Percentiles rank a stretch among this genome's conserved stretches.
These are phyloP conservation scores for Entamoeba nuttalli DNA, from an alignment of 208 protist genomes.

Conservation along the genomic window DNA sequence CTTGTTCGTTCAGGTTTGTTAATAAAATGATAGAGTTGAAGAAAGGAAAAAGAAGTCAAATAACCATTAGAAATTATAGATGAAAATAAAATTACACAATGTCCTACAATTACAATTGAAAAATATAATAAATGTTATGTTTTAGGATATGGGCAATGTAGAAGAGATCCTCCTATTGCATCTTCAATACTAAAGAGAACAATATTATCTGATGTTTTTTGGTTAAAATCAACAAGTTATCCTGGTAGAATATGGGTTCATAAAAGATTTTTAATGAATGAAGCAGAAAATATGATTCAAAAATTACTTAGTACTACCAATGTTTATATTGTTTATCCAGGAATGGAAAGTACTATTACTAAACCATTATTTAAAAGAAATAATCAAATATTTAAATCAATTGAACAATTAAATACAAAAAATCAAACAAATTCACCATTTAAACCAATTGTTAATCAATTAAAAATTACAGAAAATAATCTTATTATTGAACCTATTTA, in stretches of 20 bases:
- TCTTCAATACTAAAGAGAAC: neutral
- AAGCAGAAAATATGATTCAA: neutral
- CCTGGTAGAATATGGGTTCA: neutral
- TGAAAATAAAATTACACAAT: neutral
- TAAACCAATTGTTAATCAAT: neutral
- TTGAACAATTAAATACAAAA: neutral
- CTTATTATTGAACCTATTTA: neutral
- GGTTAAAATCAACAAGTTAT: neutral
- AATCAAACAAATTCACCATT: neutral
- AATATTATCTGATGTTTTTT: neutral
- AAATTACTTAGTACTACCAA: neutral
- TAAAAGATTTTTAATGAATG: neutral
- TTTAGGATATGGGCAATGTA: neutral
- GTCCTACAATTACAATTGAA: neutral
- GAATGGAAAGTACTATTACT: neutral
- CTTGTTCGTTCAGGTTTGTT: neutral
- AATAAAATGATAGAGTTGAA: neutral
- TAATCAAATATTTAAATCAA: neutral
- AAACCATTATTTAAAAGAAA: neutral
- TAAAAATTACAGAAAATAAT: too few species aligned
- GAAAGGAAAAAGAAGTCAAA: too few species aligned
- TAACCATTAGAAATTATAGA: neutral
- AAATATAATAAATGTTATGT: neutral
- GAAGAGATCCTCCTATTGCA: neutral
- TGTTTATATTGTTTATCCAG: neutral